phyloP scores from a whole-genome alignment of 345 rosid species.

The Erucastrum elatum region DNA sequence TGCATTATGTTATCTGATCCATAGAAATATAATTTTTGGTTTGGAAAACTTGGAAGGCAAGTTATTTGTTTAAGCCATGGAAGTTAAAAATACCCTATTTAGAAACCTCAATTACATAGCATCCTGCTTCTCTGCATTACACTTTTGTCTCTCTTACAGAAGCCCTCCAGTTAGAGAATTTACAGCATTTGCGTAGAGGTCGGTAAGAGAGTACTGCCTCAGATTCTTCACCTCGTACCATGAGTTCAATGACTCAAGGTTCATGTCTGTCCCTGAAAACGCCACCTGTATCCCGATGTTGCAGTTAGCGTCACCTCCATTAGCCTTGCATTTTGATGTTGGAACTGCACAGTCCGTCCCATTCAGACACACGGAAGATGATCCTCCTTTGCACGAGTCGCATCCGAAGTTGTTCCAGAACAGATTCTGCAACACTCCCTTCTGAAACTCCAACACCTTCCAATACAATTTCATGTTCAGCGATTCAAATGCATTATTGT shows the following conservation, averaged over 20 bases:
- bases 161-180: conserved; percentile 38
- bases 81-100: conserved; percentile 13
- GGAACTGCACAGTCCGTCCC: conserved; percentile 72
- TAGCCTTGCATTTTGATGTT: conserved; percentile 50
- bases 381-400: conserved; percentile 47
- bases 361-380: conserved; percentile 49
- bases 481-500: not conserved
- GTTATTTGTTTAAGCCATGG: conserved; percentile 19
- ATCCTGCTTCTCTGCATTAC: conserved; percentile 2
- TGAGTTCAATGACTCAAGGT: conserved; percentile 64
- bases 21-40: conserved; percentile 8
- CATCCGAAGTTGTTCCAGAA: conserved; percentile 87
- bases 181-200: conserved; percentile 51
- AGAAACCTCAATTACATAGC: conserved; percentile 23
- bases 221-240: conserved; percentile 89
- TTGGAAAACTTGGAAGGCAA: not conserved
- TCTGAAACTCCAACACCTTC: conserved; percentile 80
- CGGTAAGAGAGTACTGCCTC: conserved; percentile 60
- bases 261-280: conserved; percentile 85
- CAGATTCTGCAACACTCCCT: conserved; percentile 74
- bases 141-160: conserved; percentile 25
- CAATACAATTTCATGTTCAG: not conserved
- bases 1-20: not conserved
- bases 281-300: conserved; percentile 62
- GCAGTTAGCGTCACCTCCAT: conserved; percentile 57